Conservation (phyloP, 805 yeast genomes). For the Candida ulmi region DNA sequence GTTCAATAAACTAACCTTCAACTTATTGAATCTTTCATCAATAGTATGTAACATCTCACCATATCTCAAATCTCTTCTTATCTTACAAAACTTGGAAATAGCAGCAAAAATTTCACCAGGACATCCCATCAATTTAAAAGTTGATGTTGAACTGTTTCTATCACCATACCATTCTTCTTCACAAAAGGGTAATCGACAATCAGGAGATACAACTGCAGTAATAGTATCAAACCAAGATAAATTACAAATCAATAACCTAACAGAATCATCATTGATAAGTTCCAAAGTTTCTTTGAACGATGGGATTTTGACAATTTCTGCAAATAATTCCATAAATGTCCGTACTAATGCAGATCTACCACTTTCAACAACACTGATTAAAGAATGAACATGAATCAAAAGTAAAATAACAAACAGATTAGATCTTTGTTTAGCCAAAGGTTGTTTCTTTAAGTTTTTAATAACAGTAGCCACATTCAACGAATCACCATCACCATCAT, state of each 20-base stretch:
- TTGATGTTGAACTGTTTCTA: slow-evolving; percentile 35
- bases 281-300: slow-evolving; percentile 38
- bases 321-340: slow-evolving; percentile 42
- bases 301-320: slow-evolving; percentile 42
- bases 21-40: slow-evolving; percentile 24
- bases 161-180: slow-evolving; percentile 49
- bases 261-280: slow-evolving; percentile 42
- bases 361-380: slow-evolving; percentile 48
- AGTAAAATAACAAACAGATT: slow-evolving; percentile 44
- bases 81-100: slow-evolving; percentile 37
- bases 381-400: slow-evolving; percentile 46
- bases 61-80: slow-evolving; percentile 26
- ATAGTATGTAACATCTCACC: slow-evolving; percentile 9
- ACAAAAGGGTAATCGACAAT: slow-evolving; percentile 49
- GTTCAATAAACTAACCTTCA: slow-evolving; percentile 31
- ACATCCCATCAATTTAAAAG: slow-evolving; percentile 53
- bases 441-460: slow-evolving; percentile 29
- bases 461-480: slow-evolving; percentile 31
- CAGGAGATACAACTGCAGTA: slow-evolving; percentile 50
- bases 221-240: slow-evolving; percentile 58
- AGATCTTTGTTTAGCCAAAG: slow-evolving; percentile 29
- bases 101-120: slow-evolving; percentile 52
- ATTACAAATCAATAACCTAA: slow-evolving; percentile 37
- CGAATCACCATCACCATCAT: slow-evolving; percentile 11
- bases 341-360: slow-evolving; percentile 49